Conservation (phyloP, 495 filamentous ascomycete genomes). For the Penicillium malachiteum region DNA sequence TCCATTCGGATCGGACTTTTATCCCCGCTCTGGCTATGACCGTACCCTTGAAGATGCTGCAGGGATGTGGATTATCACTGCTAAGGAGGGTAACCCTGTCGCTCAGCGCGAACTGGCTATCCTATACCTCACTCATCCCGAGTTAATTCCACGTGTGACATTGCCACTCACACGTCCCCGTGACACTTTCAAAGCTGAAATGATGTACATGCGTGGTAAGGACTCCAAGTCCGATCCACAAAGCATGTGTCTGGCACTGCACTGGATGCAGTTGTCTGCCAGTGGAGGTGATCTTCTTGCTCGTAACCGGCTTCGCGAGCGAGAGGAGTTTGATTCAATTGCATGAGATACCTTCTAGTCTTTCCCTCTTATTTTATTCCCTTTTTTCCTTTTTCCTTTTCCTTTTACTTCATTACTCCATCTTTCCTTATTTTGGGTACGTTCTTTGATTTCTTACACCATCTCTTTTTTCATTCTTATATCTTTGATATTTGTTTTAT, state of each 20-base stretch:
- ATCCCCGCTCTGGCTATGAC: conserved; percentile 38
- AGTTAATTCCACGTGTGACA: conserved; percentile 79
- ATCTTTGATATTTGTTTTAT: conserved; percentile 2
- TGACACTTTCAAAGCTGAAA: conserved; percentile 88
- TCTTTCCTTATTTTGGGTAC: conserved; percentile 5
- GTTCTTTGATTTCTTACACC: conserved; percentile 8
- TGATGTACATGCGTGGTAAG: conserved; percentile 62
- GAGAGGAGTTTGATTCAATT: conserved; percentile 59
- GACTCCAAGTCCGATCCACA: conserved; percentile 71
- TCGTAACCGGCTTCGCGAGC: conserved; percentile 76
- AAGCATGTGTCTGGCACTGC: conserved; percentile 92
- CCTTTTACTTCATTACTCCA: background rate
- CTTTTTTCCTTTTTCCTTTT: conserved; percentile 9
- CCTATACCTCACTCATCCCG: conserved; percentile 90
- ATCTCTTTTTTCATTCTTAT: conserved; percentile 4
- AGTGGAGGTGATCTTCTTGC: conserved; percentile 86
- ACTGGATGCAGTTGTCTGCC: conserved; percentile 96
- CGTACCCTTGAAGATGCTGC: conserved; percentile 78
- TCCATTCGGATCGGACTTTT: conserved; percentile 39
- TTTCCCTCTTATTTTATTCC: conserved; percentile 11
- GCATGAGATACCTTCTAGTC: conserved; percentile 25
- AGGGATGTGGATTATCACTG: conserved; percentile 89
- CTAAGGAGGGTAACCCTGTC: conserved; percentile 86
- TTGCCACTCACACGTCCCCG: conserved; percentile 80
- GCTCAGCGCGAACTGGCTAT: conserved; percentile 95